Base-by-base conservation (phyloP, 2,329 filamentous ascomycete species). In the Aureobasidium sp. region DNA sequence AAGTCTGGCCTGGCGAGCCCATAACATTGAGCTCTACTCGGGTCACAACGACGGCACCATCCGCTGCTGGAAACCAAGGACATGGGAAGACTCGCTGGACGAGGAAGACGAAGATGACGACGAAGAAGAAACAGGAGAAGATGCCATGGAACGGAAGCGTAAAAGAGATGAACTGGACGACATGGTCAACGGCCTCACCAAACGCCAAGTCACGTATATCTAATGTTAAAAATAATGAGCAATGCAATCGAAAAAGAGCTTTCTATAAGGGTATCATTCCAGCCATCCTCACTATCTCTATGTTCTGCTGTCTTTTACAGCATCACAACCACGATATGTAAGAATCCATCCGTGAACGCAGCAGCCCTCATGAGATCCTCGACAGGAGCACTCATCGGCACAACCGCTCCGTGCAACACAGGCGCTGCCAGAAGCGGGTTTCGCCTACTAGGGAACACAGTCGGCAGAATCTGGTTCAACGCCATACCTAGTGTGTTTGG, bases 261-360 rank as follows among this genome's bases (percentile, higher is more conserved):
- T n/a, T 42, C 37, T 54, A 30, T 32, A 21, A 39, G 15, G 21
- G 25, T 57, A 47, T 47, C 13, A 15, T 42, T 42, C 21, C 21
- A 16, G 16, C 5, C 34, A 16, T 8, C 5, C 21, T 27, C 32
- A 2, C 29, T 29, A 3, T 7, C 4, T 7, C 10, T 37, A 3
- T 27, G 3, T 8, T 32, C 3, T n/a, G 21, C 21, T 30, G 25
- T 30, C 13, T 15, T 70, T 83, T 77, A 78, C 71, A 91, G 79
- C 78, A 95, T 87, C 25, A 86, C 81, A 5, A 97, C 83, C 58
- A 91, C 89, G 45, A 97, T 75, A 73, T 91, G 90, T 29, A 96
- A 74, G 88, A 92, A 99, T 0, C 94, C 94, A 75, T 99, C 94
- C 0, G 91, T 86, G 78, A 97, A 97, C 1, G 90, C 86, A 4